Percentiles rank a stretch among this genome's conserved stretches.
phyloP scores from a whole-genome alignment of 2,329 filamentous ascomycete genomes.

The Alternaria sp. region DNA sequence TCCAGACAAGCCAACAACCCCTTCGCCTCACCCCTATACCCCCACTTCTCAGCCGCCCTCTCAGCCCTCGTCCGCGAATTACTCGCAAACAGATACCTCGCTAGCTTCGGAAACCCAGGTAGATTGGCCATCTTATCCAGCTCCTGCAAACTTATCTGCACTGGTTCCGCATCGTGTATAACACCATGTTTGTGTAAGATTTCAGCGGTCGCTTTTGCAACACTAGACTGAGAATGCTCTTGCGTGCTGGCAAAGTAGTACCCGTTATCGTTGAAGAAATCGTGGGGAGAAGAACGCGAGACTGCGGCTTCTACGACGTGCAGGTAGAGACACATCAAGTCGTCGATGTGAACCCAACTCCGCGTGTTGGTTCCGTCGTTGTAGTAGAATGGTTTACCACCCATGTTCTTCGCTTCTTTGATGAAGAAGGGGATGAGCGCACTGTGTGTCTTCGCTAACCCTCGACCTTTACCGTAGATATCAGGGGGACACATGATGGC shows the following conservation, averaged over 20 bases:
- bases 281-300: not conserved
- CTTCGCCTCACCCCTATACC: conserved; percentile 61
- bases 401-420: conserved; percentile 46
- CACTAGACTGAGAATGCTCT: conserved; percentile 38
- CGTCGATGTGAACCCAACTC: conserved; percentile 64
- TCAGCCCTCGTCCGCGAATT: conserved; percentile 65
- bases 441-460: conserved; percentile 56
- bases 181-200: conserved; percentile 19
- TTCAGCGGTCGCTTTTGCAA: conserved; percentile 20
- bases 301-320: conserved; percentile 62
- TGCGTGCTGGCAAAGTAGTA: conserved; percentile 57
- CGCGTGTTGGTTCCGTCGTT: conserved; percentile 62
- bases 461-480: conserved; percentile 66
- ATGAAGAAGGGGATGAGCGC: conserved; percentile 52
- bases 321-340: conserved; percentile 62
- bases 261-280: conserved; percentile 62
- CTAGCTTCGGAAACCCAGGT: conserved; percentile 29
- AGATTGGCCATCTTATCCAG: conserved; percentile 35
- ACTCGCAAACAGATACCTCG: conserved; percentile 48
- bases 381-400: conserved; percentile 58
- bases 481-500: conserved; percentile 68
- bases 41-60: conserved; percentile 60
- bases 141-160: conserved; percentile 29
- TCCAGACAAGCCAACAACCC: conserved; percentile 55
- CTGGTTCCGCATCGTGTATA: conserved; percentile 28